Evolutionary conservation across 306 rosid genomes (phyloP), one percentile per base, ranked within the genome.

Genomic region (Cucumis cinereus): DNA sequence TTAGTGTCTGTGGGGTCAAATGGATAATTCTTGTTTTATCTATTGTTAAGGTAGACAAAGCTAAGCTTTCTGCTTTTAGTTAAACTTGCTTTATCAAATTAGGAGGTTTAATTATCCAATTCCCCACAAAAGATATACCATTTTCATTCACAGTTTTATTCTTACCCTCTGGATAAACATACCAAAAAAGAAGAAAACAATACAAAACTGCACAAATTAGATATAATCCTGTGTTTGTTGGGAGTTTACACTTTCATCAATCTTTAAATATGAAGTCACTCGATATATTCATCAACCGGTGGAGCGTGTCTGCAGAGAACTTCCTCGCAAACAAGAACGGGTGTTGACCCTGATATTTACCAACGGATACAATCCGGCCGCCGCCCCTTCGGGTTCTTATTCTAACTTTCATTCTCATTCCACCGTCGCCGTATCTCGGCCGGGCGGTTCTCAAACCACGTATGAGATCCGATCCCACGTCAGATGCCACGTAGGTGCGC

Each of bases 271-370:
- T 81, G 77, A 85, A 86, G 62, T 78, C 84, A 24, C 19, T 20
- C 0, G 90, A 88, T 22, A 91, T 70, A 16, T 73, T 78, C 90
- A 89, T 83, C 88, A 91, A 78, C 79, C 85, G 80, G 59, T 63
- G 54, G 16, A 87, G 19, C 0, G 93, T 53, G 1, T 86, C 89
- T 20, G 85, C 66, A 0, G 81, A 47, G 61, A 89, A 84, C 73
- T 91, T 91, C 66, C 97, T 86, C 4, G 93, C 92, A n/a, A 91
- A 91, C 78, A 89, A 26, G 62, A 89, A 91, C 0, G 93, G 89
- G 30, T 91, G 85, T 7, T 5, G 76, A 26, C 82, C 71, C 58
- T 74, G 26, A 66, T 7, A 40, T 66, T n/a, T 66, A 4, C 2
- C 45, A 1, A 22, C 52, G 49, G 54, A 40, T 78, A 74, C 81